Evolutionary conservation across 2,329 filamentous ascomycete genomes (phyloP), one percentile per base, ranked within the genome.

Genomic region (Fusarium graminum): DNA sequence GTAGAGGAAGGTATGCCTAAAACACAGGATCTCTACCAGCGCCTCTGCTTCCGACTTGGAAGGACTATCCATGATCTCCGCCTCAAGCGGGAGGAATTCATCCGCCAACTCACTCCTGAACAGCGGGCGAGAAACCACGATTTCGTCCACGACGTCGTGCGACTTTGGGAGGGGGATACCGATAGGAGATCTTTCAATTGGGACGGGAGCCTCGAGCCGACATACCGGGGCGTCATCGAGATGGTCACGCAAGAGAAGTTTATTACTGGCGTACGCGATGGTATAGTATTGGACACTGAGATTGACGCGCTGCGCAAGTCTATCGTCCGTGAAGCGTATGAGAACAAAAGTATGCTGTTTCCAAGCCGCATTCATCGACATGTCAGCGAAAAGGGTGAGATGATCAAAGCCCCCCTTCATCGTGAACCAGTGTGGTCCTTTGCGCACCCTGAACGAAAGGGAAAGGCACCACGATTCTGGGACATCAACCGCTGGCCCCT

Each of bases 401-500:
- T 56, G 1, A 43, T 65, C n/a, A 25, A 38, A n/a, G 43, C 43
- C 56, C 71, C 46, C 11, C 65, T 54, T 13, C 70, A 68, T 22
- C 68, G 75, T 53, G 74, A 80, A 53, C 64, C 74, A 6, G 47
- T 76, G 19, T 77, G 75, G 75, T 65, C 73, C 11, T 77, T 77
- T 69, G 75, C 65, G 5, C 72, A 74, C 29, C 67, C 74, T 19
- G 65, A 53, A 17, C 65, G 62, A 7, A 68, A 61, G 22, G 54
- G 26, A 30, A 56, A 44, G 9, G 65, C 45, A 46, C 67, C 50
- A 43, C 63, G 69, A 7, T 85, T 78, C 70, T 86, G 83, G 74
- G 72, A 75, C 63, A 72, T 86, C 42, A 76, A 81, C 68, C 78
- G 82, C 38, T 86, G 84, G 83, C 83, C 83, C 34, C 41, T 80